Base-by-base conservation (phyloP, 2,329 filamentous ascomycete genomes). In the Colletotrichum plurivorum region DNA sequence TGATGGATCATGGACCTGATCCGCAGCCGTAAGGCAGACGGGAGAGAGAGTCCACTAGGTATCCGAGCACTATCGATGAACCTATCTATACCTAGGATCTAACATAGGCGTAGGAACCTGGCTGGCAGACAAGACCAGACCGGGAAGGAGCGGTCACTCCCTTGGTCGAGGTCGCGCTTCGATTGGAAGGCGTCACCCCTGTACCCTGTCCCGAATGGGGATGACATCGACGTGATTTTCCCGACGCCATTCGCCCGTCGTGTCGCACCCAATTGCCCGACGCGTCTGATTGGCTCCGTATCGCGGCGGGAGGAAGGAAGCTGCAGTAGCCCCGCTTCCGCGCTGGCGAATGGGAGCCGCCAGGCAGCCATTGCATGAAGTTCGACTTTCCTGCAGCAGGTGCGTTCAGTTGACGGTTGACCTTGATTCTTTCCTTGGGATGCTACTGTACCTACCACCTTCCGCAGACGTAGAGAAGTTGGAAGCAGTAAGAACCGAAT, bases 211-310 rank as follows among this genome's bases (percentile, higher is more conserved):
- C 27, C 27, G 27, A 8, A 22, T 13, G 43, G 27, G 39, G 63
- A 45, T 31, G 15, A 27, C 27, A 9, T 31, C 7, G 27, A 31
- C 27, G 27, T 31, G 27, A 31, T 31, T 31, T 27, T 16, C 10
- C 13, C 15, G 18, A 45, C 36, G 12, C 20, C 3, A 67, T 62
- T 63, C 18, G 58, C 20, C 25, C 4, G 58, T 15, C n/a, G 20
- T 16, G 39, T 22, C 25, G 8, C 4, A 2, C 43, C 66, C 55
- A 46, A 49, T 41, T 36, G n/a, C 20, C 8, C 1, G 18, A 60
- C 67, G 62, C 63, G 67, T 69, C 41, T 61, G n/a, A 69, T 69
- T 69, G 67, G 67, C 18, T n/a, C 18, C 13, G 15, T 39, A 20
- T 56, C 64, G 59, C 64, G 45, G 52, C 15, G 36, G 15, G 25